Percentiles rank a stretch among this genome's conserved stretches.
Evolutionary conservation across 768 basidiomycete species (phyloP).

Genomic region (Trametes punicea): DNA sequence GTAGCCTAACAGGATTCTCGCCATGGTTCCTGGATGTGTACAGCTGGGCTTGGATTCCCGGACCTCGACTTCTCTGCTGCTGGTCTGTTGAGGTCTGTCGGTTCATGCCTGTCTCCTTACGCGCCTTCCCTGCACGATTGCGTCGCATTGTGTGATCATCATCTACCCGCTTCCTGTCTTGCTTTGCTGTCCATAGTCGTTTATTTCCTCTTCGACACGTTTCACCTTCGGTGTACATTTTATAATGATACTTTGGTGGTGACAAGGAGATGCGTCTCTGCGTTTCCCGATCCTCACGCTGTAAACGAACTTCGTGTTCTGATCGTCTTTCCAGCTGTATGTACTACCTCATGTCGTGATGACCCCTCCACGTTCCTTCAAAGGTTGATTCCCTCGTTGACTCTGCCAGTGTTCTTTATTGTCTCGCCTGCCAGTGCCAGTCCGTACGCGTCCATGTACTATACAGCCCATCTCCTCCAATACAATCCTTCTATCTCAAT

Average conservation of each 20-base stretch:
- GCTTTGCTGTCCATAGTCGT: conserved; percentile 19
- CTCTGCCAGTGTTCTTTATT: background rate
- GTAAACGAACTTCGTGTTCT: no score
- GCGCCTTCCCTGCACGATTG: background rate
- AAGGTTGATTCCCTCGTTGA: background rate
- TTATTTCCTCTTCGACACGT: background rate
- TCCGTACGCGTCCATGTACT: conserved; percentile 14
- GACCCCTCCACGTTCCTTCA: background rate
- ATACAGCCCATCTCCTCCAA: conserved; percentile 5
- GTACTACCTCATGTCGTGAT: background rate
- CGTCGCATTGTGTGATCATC: no score
- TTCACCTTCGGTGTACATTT: conserved; percentile 4
- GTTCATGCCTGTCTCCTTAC: background rate
- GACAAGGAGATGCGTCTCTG: background rate
- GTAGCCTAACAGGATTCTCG: background rate
- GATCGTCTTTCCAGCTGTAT: background rate
- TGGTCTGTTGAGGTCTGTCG: background rate
- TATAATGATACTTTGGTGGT: background rate
- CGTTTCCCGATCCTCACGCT: no score
- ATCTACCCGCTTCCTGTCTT: conserved; percentile 9
- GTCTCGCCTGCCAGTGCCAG: background rate
- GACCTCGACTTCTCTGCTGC: background rate
- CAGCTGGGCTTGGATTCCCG: background rate
- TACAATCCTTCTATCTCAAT: background rate
- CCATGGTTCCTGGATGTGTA: background rate